Evolutionary conservation across 2,329 filamentous ascomycete genomes (phyloP).

Genomic region (Diaporthe ampelina): DNA sequence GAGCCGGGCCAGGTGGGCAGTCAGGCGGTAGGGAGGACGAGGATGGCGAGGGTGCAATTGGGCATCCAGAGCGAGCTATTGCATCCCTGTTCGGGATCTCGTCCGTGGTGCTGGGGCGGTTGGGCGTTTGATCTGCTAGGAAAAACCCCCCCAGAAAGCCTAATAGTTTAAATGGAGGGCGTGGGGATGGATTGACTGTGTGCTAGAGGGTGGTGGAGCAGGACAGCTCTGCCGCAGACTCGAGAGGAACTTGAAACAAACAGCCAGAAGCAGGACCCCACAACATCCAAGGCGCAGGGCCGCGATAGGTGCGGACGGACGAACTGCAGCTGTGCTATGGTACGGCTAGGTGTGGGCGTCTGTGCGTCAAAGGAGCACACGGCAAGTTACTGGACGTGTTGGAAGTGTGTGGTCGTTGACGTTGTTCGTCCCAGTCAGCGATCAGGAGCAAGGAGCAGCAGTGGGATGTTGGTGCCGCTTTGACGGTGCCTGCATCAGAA

Average conservation of each 20-base stretch:
- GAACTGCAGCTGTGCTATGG: constrained; percentile 24
- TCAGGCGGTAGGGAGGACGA: not conserved
- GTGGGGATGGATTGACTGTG: constrained; percentile 12
- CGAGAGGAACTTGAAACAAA: constrained; percentile 31
- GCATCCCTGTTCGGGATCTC: constrained; percentile 33
- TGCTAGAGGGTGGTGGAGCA: not conserved
- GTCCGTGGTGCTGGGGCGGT: constrained; percentile 13
- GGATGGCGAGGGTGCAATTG: constrained; percentile 19
- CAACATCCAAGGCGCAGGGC: constrained; percentile 22
- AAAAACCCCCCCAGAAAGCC: constrained; percentile 19
- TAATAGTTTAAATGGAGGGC: constrained; percentile 33
- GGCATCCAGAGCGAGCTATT: constrained; percentile 29
- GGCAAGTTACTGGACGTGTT: not conserved
- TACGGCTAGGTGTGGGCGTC: not conserved
- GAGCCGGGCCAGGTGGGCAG: not conserved
- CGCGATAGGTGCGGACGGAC: constrained; percentile 32
- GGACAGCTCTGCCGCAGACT: constrained; percentile 3
- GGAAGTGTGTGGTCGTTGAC: not conserved
- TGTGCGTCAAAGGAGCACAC: not conserved
- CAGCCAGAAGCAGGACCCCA: constrained; percentile 5
- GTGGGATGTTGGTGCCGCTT: constrained; percentile 11
- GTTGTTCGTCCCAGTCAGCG: constrained; percentile 16
- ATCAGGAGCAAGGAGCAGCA: not conserved
- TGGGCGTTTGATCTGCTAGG: constrained; percentile 35
- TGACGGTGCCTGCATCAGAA: constrained; percentile 29